Base-by-base conservation (phyloP, 148 eudicot species). In the Camellia japonica region DNA sequence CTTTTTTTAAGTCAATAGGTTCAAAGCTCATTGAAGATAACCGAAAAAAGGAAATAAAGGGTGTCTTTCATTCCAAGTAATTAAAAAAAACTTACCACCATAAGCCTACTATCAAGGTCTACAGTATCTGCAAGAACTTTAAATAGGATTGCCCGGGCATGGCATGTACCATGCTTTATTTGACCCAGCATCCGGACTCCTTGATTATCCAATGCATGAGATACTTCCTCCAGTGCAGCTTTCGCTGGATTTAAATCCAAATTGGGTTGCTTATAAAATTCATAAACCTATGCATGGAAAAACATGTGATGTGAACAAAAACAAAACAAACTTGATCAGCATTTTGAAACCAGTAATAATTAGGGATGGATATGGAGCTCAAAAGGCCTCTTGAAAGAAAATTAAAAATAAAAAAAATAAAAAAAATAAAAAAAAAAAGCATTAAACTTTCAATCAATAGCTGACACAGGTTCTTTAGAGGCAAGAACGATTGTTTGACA, bases 171-270 rank as follows among this genome's bases (percentile, higher is more conserved):
- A 84, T 90, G 87, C 87, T 83, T 93, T 78, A 93, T 92, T 82
- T 93, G 97, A 59, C 97, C 93, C 69, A 93, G 81, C 92, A 93
- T 82, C 83, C 90, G 96, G 76, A 93, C 83, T 49, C 94, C 96
- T 41, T 83, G 90, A 79, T 78, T 85, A 56, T 85, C 84, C 52
- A 85, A 82, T 68, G 87, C 84, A 55, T 85, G 92, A 54, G 88
- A 88, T 19, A 85, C 74, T 82, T 90, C 96, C 81, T 89, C 94
- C 38, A 79, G 68, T 67, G 85, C 81, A 80, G 83, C 85, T 84
- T 85, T 89, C 44, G 76, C 83, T 52, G 91, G 86, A 88, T 87
- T 90, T 38, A 83, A 79, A 58, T 90, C 93, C 81, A 73, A 43
- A 78, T 89, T 93, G 56, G 92, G 89, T 52, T 84, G 86, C 82